Evolutionary conservation across 225 moss, liverwort and hornwort species (phyloP), one percentile per base, ranked within the genome.

Genomic region (Takakia lepidozioides): DNA sequence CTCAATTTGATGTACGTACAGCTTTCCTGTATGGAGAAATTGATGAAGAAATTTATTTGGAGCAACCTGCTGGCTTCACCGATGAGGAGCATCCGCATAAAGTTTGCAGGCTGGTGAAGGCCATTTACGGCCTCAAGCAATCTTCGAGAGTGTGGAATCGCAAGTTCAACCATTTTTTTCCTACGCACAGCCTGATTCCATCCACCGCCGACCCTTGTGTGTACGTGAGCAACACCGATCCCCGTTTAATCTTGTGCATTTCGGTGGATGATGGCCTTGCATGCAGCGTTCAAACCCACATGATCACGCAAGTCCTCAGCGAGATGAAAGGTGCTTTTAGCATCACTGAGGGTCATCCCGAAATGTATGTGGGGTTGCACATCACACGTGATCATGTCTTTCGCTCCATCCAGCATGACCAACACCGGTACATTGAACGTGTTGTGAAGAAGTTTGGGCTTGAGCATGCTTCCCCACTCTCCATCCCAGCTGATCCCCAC

Each of bases 1-100:
- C 44, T 3, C 58, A 59, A 46, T 51, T 51, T 34, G 51, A 66
- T 21, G 32, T 66, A 13, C 25, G 39, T 6, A 38, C 27, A 17
- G 14, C 60, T 7, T 60, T 49, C 25, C 10, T 8, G n/a, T n/a
- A n/a, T n/a, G n/a, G n/a, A n/a, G n/a, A n/a, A n/a, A n/a, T n/a
- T n/a, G n/a, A n/a, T n/a, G 51, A 51, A 29, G 27, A 38, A 17
- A 38, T 60, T 20, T 60, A 23, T n/a, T 25, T 60, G 38, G 26
- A 40, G 10, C 25, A 51, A 27, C 60, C 38, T 22, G 23, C 14
- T 25, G 27, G 51, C 9, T 60, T 36, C 19, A 19, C 15, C 9
- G 2, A 49, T 22, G 15, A 2, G 9, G 50, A n/a, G 2, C 2
- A 24, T 8, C 19, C n/a, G 24, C 10, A 35, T 13, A 15, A 52